phyloP scores from a whole-genome alignment of 768 basidiomycete species.

The Cystobasidium tubakii region DNA sequence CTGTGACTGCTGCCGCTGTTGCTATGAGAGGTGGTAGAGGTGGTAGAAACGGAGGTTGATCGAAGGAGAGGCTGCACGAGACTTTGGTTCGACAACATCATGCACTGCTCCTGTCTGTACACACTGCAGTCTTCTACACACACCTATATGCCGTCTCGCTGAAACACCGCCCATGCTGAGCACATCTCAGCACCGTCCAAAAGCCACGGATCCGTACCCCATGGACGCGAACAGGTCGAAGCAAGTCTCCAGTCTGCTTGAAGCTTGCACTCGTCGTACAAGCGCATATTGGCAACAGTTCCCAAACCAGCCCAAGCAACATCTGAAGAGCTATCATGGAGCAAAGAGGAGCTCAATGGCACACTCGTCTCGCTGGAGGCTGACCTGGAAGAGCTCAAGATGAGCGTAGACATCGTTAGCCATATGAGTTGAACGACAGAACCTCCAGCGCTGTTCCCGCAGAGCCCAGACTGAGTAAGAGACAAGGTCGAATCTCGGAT shows the following conservation, averaged over 20 bases:
- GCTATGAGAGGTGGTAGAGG: background rate
- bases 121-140: background rate
- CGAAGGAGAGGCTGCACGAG: background rate
- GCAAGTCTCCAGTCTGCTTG: constrained; percentile 3
- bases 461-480: too few species aligned
- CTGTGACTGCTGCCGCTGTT: background rate
- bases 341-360: constrained; percentile 32
- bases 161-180: background rate
- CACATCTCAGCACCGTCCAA: background rate
- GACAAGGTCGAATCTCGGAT: too few species aligned
- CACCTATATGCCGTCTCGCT: background rate
- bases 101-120: background rate
- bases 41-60: background rate
- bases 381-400: constrained; percentile 27
- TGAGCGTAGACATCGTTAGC: constrained; percentile 14
- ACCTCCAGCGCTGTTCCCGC: too few species aligned
- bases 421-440: too few species aligned
- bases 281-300: constrained; percentile 21
- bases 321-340: constrained; percentile 30
- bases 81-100: background rate
- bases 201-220: constrained; percentile 11
- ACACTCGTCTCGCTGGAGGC: constrained; percentile 10
- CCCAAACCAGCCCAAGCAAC: background rate
- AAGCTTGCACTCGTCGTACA: constrained; percentile 16
- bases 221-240: constrained; percentile 8